phyloP scores from a whole-genome alignment of 2,329 filamentous ascomycete genomes.

The Ascochyta rabiei region DNA sequence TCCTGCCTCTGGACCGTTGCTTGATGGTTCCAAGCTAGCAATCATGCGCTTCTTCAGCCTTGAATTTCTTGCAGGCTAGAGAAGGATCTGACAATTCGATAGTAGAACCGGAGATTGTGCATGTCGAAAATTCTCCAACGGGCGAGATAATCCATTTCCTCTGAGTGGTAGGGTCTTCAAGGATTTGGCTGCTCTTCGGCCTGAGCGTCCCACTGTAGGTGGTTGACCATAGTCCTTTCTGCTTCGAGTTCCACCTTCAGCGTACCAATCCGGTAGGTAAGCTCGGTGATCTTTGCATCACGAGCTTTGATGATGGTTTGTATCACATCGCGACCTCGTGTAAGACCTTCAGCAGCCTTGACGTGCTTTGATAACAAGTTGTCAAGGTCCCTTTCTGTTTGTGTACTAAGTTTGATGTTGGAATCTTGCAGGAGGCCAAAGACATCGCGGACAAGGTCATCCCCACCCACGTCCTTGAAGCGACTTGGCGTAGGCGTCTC shows the following conservation, averaged over 20 bases:
- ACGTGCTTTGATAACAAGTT: conserved; percentile 55
- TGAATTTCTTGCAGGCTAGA: not conserved
- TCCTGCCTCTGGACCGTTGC: not conserved
- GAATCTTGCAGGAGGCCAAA: conserved; percentile 57
- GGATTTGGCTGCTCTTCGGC: not conserved
- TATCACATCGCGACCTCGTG: conserved; percentile 69
- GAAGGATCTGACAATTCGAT: not conserved
- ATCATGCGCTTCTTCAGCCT: not conserved
- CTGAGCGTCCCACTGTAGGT: conserved; percentile 32
- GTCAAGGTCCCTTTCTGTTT: conserved; percentile 26
- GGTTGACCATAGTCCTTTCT: conserved; percentile 51
- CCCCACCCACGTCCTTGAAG: conserved; percentile 29
- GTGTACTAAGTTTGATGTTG: conserved; percentile 44
- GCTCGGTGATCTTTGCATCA: conserved; percentile 67
- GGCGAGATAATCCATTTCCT: not conserved
- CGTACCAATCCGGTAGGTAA: conserved; percentile 68
- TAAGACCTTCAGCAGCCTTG: conserved; percentile 65
- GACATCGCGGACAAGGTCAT: conserved; percentile 49
- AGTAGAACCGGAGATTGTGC: not conserved
- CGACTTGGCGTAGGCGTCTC: conserved; percentile 45
- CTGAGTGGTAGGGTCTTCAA: not conserved
- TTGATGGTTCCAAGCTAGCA: not conserved
- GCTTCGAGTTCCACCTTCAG: conserved; percentile 63
- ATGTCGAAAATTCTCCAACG: not conserved
- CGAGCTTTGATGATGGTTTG: conserved; percentile 67